phyloP scores from a whole-genome alignment of 2,329 filamentous ascomycete genomes.

The Annulohypoxylon truncatum region DNA sequence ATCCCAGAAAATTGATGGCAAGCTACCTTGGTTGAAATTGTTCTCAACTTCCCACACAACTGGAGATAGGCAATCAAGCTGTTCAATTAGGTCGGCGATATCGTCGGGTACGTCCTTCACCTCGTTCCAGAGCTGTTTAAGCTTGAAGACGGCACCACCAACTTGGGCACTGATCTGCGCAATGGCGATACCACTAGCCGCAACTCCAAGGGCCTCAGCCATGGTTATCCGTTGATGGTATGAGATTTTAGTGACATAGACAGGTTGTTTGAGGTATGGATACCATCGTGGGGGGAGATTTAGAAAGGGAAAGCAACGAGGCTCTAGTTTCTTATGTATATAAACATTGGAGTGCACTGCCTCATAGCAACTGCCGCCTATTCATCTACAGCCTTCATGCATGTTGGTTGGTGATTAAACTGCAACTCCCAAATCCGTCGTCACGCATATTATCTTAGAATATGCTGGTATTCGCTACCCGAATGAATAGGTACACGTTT shows the following conservation, averaged over 20 bases:
- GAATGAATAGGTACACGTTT: background rate
- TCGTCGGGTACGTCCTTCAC: conserved; percentile 44
- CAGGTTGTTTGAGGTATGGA: background rate
- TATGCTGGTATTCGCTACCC: background rate
- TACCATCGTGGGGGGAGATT: background rate
- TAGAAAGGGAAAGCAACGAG: background rate
- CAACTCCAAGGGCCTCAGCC: conserved; percentile 45
- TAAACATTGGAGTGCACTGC: background rate
- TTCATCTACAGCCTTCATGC: background rate
- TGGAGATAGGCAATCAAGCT: conserved; percentile 46
- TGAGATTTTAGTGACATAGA: background rate
- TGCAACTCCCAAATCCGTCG: background rate
- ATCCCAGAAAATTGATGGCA: conserved; percentile 33
- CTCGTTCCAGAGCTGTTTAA: conserved; percentile 45
- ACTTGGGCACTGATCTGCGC: conserved; percentile 41
- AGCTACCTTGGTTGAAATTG: conserved; percentile 12
- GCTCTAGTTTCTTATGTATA: background rate
- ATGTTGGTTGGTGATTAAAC: background rate
- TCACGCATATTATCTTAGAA: background rate
- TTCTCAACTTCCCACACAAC: conserved; percentile 40
- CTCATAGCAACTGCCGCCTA: background rate
- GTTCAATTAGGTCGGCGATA: conserved; percentile 42
- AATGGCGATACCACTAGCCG: conserved; percentile 45
- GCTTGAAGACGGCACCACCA: conserved; percentile 41
- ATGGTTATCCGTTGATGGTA: conserved; percentile 17